Evolutionary conservation across 192 early-diverging fungal genomes (phyloP), one percentile per base, ranked within the genome.

Genomic region (Linnemannia exigua): DNA sequence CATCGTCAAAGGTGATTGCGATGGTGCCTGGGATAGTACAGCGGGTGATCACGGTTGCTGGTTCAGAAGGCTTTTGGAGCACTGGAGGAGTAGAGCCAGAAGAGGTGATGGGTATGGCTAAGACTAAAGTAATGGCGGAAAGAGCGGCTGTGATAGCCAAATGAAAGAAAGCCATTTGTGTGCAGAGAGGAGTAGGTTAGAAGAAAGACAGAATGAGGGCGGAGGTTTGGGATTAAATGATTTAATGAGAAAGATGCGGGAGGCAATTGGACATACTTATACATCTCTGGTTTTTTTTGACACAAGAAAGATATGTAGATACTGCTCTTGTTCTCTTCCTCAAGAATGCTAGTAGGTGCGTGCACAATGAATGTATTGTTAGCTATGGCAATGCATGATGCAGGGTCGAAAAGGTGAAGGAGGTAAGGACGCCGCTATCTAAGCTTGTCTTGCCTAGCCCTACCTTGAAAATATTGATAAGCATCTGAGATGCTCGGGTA

Each of bases 21-120:
- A 91, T 82, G 1, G 79, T 79, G 25, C 88, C 83, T 5, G 85
- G 79, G 4, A 77, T 47, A 5, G 72, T 77, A 76, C 89, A 92
- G 1, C 48, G 63, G 46, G 36, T 78, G 37, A 88, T 88, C 36
- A 73, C 36, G 0, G 35, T 33, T 11, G 86, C 79, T 14, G 16
- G 51, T 1, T 12, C 58, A 2, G 58, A 46, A 16, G 38, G 70
- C 38, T 71, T 71, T 71, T 71, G 70, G 70, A 71, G 38, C 33
- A 38, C 37, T 31, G n/a, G 41, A 46, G 58, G 58, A 12, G 19
- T 71, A 17, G 70, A 46, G 38, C 28, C 22, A 22, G 41, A 46
- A 15, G 20, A 17, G 22, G 2, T 12, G 25, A 71, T 44, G 70
- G 70, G 70, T n/a, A 47, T 38, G 44, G 70, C 70, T 1, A 38